Evolutionary conservation across 2,329 filamentous ascomycete species (phyloP).

Genomic region (Trichophyton verrucosum): DNA sequence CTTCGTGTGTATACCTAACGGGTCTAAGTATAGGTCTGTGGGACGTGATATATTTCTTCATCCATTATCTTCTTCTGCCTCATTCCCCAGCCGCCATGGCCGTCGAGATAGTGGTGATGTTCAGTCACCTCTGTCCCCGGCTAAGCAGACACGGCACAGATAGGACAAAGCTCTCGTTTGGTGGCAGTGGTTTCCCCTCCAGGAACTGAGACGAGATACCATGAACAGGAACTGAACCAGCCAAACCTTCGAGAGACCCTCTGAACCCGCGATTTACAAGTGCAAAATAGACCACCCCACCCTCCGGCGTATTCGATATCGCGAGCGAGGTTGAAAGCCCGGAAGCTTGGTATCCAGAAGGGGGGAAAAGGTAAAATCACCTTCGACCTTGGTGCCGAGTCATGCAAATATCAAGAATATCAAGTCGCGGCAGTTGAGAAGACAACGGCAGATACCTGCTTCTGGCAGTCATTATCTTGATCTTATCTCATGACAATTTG

Average conservation of each 20-base stretch:
- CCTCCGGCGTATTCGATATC: not conserved
- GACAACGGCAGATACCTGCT: not conserved
- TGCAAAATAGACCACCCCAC: not conserved
- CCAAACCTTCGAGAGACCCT: not conserved
- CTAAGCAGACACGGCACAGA: not conserved
- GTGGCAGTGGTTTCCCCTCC: not conserved
- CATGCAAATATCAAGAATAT: not conserved
- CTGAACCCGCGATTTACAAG: not conserved
- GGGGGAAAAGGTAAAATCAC: not conserved
- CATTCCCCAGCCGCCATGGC: not conserved
- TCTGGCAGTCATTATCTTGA: no score
- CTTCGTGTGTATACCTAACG: not conserved
- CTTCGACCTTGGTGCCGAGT: not conserved
- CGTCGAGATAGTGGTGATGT: not conserved
- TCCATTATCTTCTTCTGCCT: not conserved
- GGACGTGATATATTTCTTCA: not conserved
- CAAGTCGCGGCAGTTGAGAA: not conserved
- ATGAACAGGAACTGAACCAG: not conserved
- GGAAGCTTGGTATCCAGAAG: not conserved
- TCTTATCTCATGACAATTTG: not conserved
- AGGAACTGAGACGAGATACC: not conserved
- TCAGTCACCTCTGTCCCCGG: not conserved
- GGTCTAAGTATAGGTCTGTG: not conserved
- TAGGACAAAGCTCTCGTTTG: not conserved
- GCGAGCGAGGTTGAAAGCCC: not conserved